Conservation (phyloP, 495 filamentous ascomycete genomes). For the Penicillium herquei region DNA sequence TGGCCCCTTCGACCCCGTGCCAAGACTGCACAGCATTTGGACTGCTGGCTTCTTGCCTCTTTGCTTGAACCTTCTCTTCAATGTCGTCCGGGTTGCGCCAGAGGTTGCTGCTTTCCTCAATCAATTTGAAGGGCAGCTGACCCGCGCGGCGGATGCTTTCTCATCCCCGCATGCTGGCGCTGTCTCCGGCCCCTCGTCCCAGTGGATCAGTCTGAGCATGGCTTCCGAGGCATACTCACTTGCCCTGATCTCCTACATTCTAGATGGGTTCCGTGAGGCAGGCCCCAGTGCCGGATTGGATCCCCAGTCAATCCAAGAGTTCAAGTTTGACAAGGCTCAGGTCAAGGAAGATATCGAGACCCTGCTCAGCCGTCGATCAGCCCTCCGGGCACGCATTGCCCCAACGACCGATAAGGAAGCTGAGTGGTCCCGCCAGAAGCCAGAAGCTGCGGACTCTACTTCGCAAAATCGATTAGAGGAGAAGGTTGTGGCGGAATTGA, state of each 20-base stretch:
- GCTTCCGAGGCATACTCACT: conserved; percentile 75
- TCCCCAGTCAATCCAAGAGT: conserved; percentile 57
- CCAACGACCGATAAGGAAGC: conserved; percentile 69
- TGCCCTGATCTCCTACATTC: conserved; percentile 65
- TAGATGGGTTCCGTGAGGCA: conserved; percentile 58
- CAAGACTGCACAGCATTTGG: conserved; percentile 77
- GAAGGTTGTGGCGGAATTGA: conserved; percentile 65
- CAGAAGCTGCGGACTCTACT: conserved; percentile 30
- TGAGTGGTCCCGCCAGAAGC: conserved; percentile 57
- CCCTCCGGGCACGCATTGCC: conserved; percentile 65
- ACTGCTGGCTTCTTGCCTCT: conserved; percentile 81
- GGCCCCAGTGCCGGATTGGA: conserved; percentile 58
- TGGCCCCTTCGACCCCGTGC: conserved; percentile 62
- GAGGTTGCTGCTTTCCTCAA: conserved; percentile 86
- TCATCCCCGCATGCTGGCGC: conserved; percentile 41
- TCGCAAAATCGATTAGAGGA: conserved; percentile 67
- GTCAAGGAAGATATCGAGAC: conserved; percentile 78
- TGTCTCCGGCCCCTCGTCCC: conserved; percentile 32
- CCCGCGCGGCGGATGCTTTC: conserved; percentile 60
- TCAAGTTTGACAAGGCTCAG: conserved; percentile 68
- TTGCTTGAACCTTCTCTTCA: conserved; percentile 82
- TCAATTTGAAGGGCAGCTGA: conserved; percentile 73
- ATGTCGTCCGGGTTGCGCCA: conserved; percentile 73
- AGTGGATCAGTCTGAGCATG: conserved; percentile 64
- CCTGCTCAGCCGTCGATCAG: conserved; percentile 60